Conservation (phyloP, 169 alveolate genomes). For the Theileria luwenshuni region DNA sequence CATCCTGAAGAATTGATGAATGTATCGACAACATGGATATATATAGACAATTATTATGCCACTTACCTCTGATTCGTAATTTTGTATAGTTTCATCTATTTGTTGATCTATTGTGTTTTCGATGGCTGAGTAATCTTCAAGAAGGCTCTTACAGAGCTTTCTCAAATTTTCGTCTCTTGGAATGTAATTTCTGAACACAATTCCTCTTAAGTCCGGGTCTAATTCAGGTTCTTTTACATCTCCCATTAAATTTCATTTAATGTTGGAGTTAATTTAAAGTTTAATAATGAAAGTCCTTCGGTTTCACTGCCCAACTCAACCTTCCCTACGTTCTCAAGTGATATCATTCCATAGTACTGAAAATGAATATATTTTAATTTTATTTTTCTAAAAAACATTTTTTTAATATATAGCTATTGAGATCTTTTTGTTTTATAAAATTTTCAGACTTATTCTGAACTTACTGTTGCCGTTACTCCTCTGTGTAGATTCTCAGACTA, state of each 20-base stretch:
- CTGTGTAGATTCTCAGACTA: constrained; percentile 55
- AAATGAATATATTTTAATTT: not conserved
- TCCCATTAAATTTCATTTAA: constrained; percentile 27
- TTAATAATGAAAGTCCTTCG: constrained; percentile 42
- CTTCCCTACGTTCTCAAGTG: constrained; percentile 62
- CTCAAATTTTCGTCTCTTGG: constrained; percentile 63
- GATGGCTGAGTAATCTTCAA: constrained; percentile 60
- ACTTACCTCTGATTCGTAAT: constrained; percentile 46
- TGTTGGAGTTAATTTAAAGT: constrained; percentile 38
- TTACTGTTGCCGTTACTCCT: constrained; percentile 47
- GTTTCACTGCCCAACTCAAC: constrained; percentile 50
- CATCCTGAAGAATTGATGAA: constrained; percentile 37
- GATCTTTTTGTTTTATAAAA: not conserved
- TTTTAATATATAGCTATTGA: not conserved
- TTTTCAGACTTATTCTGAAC: constrained; percentile 12
- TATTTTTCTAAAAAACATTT: not conserved
- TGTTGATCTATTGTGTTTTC: constrained; percentile 56
- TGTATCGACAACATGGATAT: not conserved
- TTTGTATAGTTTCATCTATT: constrained; percentile 32
- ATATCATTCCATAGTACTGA: constrained; percentile 36
- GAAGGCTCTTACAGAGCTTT: constrained; percentile 36
- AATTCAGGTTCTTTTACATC: constrained; percentile 20
- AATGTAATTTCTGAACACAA: constrained; percentile 57
- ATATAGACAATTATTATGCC: not conserved
- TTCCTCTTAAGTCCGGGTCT: constrained; percentile 48